These are phyloP conservation scores for Cadophora sp. DNA, from an alignment of 2,329 filamentous ascomycete species.

Conservation along the genomic window DNA sequence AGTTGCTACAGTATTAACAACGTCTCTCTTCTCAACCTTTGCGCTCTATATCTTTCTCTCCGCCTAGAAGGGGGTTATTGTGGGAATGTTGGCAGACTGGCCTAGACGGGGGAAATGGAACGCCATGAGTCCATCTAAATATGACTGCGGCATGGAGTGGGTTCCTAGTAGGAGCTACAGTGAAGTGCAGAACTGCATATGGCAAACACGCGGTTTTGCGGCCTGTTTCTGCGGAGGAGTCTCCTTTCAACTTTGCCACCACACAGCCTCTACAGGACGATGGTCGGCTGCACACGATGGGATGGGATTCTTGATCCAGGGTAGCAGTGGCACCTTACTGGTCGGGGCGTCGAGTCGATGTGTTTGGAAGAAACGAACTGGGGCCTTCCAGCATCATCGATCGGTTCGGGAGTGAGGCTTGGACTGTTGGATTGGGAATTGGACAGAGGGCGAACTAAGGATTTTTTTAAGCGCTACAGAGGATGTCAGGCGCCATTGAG, in stretches of 20 bases:
- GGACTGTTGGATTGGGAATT: background rate
- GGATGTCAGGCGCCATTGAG: too few relatives aligned
- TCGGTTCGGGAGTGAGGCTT: background rate
- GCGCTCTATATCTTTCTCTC: background rate
- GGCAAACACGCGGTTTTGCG: constrained; percentile 16
- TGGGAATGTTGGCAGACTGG: constrained; percentile 27
- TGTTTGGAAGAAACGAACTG: background rate
- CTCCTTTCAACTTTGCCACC: constrained; percentile 22
- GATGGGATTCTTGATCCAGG: background rate
- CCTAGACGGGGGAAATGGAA: constrained; percentile 10
- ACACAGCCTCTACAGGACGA: background rate
- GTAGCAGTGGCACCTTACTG: background rate
- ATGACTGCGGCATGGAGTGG: constrained; percentile 18
- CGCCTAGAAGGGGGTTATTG: constrained; percentile 5
- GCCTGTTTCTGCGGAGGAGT: constrained; percentile 29
- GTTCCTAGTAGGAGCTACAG: background rate
- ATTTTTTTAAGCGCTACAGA: too few relatives aligned
- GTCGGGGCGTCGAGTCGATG: background rate
- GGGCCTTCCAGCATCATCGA: background rate
- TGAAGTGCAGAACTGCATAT: background rate
- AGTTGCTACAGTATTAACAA: background rate
- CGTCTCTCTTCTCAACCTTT: background rate
- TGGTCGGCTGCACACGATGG: background rate
- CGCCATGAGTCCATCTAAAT: constrained; percentile 27
- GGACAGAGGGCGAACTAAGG: background rate